Percentiles rank a stretch among this genome's conserved stretches.
phyloP scores from a whole-genome alignment of 192 early-diverging fungal genomes.

The Obelidium mucronatum region DNA sequence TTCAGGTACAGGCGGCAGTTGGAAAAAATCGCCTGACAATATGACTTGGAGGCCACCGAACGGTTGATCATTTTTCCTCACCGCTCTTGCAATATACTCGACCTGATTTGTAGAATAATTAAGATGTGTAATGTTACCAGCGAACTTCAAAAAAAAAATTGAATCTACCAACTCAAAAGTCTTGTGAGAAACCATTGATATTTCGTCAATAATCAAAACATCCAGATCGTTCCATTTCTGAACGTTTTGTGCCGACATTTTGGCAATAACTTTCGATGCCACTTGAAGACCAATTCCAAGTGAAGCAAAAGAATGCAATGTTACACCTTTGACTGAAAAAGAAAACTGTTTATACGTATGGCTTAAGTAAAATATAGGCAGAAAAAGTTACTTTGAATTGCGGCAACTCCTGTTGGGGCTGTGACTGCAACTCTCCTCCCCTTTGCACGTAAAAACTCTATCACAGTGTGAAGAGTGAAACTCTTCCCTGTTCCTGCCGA shows the following conservation, averaged over 20 bases:
- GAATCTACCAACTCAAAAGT: constrained; percentile 3
- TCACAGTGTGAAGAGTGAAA: background rate
- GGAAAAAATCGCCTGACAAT: constrained; percentile 30
- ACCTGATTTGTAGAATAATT: background rate
- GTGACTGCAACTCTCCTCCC: constrained; percentile 1
- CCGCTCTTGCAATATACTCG: constrained; percentile 2
- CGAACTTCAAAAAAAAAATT: background rate
- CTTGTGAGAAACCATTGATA: constrained; percentile 26
- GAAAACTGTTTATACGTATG: no score
- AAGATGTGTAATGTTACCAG: background rate
- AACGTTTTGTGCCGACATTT: background rate
- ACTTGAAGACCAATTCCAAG: constrained; percentile 7
- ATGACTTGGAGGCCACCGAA: constrained; percentile 34
- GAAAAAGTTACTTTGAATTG: constrained; percentile 17
- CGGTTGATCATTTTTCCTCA: constrained; percentile 1
- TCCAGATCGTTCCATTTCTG: constrained; percentile 16
- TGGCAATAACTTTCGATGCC: background rate
- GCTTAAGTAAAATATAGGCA: background rate
- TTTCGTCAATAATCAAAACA: constrained; percentile 31
- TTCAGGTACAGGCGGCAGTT: constrained; percentile 23
- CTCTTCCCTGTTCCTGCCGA: constrained; percentile 13
- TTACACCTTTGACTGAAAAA: constrained; percentile 16
- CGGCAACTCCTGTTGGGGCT: constrained; percentile 36
- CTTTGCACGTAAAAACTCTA: constrained; percentile 8
- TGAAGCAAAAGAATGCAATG: constrained; percentile 26